Percentiles rank a stretch among this genome's conserved stretches.
Evolutionary conservation across 257 asterid species (phyloP).

Genomic region (Nicotiana obtusifolia): DNA sequence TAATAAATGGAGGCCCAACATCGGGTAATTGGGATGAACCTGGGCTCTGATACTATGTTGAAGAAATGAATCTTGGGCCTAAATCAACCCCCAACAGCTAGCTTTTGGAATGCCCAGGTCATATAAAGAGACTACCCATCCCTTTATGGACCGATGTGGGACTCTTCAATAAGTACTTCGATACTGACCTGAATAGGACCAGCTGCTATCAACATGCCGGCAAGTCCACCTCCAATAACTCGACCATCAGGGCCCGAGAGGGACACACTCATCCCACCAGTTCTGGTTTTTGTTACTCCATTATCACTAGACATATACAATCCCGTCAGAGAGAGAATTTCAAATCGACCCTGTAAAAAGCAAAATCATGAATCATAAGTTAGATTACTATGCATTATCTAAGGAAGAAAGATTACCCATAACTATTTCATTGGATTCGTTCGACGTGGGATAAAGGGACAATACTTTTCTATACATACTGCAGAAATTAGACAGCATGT

Average conservation of each 20-base stretch:
- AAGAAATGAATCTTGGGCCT: no score
- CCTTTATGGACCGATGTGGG: no score
- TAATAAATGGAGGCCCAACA: no score
- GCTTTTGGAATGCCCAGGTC: no score
- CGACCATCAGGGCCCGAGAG: constrained; percentile 90
- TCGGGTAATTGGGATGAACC: no score
- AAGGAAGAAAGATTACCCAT: neutral
- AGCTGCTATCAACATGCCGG: constrained; percentile 91
- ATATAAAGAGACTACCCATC: no score
- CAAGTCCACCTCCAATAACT: constrained; percentile 91
- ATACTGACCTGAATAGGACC: constrained; percentile 78
- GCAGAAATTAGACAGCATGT: neutral
- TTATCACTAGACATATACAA: constrained; percentile 73
- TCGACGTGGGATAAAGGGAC: neutral
- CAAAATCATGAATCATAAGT: constrained; percentile 6
- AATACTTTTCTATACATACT: neutral
- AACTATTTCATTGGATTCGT: neutral
- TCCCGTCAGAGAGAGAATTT: constrained; percentile 78
- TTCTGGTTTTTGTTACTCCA: constrained; percentile 70
- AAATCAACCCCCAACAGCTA: no score
- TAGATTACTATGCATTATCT: neutral
- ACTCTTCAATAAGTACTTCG: no score
- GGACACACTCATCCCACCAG: constrained; percentile 92
- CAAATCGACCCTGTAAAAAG: constrained; percentile 68
- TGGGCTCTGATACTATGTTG: no score